Evolutionary conservation across 2,329 filamentous ascomycete genomes (phyloP), one percentile per base, ranked within the genome.

Genomic region (Byssoonygena ceratinophila): DNA sequence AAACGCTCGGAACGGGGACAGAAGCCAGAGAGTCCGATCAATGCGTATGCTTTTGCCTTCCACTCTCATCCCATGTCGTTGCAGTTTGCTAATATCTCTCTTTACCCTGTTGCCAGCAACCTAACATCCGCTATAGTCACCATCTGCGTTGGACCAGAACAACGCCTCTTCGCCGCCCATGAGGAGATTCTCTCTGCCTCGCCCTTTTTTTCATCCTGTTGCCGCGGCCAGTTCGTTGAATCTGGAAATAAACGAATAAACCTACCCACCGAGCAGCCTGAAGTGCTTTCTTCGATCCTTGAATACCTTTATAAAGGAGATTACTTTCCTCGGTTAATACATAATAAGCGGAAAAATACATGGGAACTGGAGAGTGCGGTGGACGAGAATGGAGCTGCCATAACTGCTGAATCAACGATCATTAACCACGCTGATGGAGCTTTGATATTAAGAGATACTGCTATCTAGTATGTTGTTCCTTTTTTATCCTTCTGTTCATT

Each of bases 281-380:
- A 94, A 66, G 84, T 94, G 63, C 90, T 96, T 69, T 94, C 87
- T 6, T 89, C 85, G 4, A 78, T 96, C 9, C 81, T 96, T 53
- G 90, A 96, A 66, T 95, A 85, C 61, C 81, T 96, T 53, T 94
- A 94, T 78, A 94, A 94, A 71, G 89, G 89, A 58, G 90, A 95
- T 69, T 95, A 95, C 72, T 90, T 84, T 61, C 89, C 90, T 2
- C 84, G 85, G 16, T 76, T 94, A 22, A 71, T 87, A 53, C 87
- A 88, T 70, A 87, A 91, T 72, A 88, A 89, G 74, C 82, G 83
- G 58, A 79, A 80, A 52, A 82, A 87, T 67, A 83, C 80, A 49
- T 95, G 87, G 84, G 83, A 85, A 64, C 74, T 95, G n/a, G 88
- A 94, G 68, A 79, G 81, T 46, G 67, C 70, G 1, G 75, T 54